These are phyloP conservation scores for Starmerella cellae DNA, from an alignment of 805 yeast species.

Conservation along the genomic window DNA sequence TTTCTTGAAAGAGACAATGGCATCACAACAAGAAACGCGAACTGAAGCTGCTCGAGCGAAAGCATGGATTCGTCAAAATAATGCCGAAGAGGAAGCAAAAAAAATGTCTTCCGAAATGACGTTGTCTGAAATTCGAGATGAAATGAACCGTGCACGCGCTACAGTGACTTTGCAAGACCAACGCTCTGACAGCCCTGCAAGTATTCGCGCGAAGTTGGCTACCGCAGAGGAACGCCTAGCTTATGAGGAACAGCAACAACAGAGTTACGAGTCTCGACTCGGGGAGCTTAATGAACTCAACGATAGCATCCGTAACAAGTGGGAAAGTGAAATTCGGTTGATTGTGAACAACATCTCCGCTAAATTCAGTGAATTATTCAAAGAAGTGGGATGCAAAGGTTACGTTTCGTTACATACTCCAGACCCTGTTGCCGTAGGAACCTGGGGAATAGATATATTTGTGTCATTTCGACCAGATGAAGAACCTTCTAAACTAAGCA, in stretches of 20 bases:
- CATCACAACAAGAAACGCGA: neutral
- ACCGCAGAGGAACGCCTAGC: constrained; percentile 1
- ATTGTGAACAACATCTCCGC: constrained; percentile 45
- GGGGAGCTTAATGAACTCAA: constrained; percentile 5
- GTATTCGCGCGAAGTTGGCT: constrained; percentile 1
- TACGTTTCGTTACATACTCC: constrained; percentile 46
- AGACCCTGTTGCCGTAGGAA: constrained; percentile 25
- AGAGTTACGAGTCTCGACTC: constrained; percentile 2
- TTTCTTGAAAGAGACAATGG: neutral
- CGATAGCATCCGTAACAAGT: constrained; percentile 24
- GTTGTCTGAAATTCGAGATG: constrained; percentile 2
- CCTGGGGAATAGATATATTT: constrained; percentile 69
- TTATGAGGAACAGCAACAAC: constrained; percentile 4
- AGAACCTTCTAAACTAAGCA: constrained; percentile 55
- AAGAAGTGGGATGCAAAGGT: constrained; percentile 77
- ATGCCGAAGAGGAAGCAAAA: neutral
- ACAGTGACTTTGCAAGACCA: constrained; percentile 2
- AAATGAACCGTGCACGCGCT: constrained; percentile 2
- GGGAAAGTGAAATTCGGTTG: constrained; percentile 51
- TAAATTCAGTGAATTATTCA: constrained; percentile 54
- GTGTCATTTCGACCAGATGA: constrained; percentile 77
- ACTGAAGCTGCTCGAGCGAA: neutral
- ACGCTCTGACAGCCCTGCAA: constrained; percentile 3
- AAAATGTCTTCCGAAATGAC: neutral
- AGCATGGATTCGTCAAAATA: constrained; percentile 1